A percentile compares a stretch with the other conserved stretches of the same genome.
phyloP scores from a whole-genome alignment of 441 rosid species.

The Capsella rubella region DNA sequence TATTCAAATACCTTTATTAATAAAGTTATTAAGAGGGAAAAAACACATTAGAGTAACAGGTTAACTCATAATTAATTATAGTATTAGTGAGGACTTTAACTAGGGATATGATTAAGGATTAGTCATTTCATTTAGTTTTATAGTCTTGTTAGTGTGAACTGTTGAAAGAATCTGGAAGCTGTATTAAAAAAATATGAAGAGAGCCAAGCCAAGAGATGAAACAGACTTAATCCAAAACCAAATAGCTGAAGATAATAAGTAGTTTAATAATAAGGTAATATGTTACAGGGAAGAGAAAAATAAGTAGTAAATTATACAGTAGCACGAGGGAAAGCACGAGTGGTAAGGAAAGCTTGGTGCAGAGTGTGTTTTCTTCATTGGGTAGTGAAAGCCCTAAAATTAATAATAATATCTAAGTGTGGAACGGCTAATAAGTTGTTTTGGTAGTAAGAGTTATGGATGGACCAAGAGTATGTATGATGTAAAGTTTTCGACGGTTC shows the following conservation, averaged over 20 bases:
- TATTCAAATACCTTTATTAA: too few species aligned
- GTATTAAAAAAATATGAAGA: not conserved
- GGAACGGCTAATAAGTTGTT: slow-evolving; percentile 19
- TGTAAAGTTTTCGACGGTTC: slow-evolving; percentile 39
- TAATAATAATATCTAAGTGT: not conserved
- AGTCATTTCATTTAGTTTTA: not conserved
- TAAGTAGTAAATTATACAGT: not conserved
- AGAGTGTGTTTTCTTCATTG: slow-evolving; percentile 40
- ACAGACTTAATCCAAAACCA: slow-evolving; percentile 6
- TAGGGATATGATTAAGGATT: not conserved
- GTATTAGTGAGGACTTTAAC: not conserved
- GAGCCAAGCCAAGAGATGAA: not conserved
- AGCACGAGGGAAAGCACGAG: slow-evolving; percentile 36
- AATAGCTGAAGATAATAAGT: slow-evolving; percentile 11
- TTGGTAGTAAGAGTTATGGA: too few species aligned
- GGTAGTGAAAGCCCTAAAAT: not conserved
- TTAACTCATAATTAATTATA: too few species aligned
- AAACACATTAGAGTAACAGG: not conserved
- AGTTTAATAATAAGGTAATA: slow-evolving; percentile 14
- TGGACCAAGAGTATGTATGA: not conserved
- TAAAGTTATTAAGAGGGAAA: too few species aligned
- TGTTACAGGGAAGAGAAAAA: slow-evolving; percentile 4
- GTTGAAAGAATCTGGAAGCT: not conserved
- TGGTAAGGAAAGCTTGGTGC: slow-evolving; percentile 38
- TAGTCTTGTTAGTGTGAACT: slow-evolving; percentile 22